Evolutionary conservation across 176 grass and related monocot genomes (phyloP).

Genomic region (Musa schizocarpa): DNA sequence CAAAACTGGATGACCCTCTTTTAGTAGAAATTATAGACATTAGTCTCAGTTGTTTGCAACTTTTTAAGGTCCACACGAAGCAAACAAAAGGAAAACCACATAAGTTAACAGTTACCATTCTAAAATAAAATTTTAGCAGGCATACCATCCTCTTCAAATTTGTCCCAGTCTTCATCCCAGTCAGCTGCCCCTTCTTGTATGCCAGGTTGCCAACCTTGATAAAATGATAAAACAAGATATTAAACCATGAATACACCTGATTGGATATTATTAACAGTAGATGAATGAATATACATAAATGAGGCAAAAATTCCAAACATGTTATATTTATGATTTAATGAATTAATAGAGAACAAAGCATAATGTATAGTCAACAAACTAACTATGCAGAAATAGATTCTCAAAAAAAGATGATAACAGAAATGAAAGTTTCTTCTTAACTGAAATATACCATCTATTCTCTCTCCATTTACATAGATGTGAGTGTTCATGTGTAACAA

Average conservation of each 20-base stretch:
- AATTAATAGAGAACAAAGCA: background rate
- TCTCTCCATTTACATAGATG: too few relatives aligned
- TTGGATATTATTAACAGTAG: background rate
- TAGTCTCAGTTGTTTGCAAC: too few relatives aligned
- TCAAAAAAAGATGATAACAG: background rate
- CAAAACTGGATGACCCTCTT: too few relatives aligned
- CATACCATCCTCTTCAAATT: constrained; percentile 59
- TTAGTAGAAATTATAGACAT: too few relatives aligned
- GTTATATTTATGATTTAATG: background rate
- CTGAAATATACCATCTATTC: too few relatives aligned
- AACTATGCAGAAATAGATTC: background rate
- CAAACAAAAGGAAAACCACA: background rate
- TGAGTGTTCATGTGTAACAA: too few relatives aligned
- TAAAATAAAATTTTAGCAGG: background rate
- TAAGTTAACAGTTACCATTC: background rate
- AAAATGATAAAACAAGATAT: constrained; percentile 13
- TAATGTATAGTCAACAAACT: background rate
- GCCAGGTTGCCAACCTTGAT: constrained; percentile 90
- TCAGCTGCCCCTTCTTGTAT: constrained; percentile 57
- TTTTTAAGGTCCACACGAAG: too few relatives aligned
- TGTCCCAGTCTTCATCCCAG: constrained; percentile 95
- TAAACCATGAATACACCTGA: background rate
- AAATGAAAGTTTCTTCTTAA: background rate
- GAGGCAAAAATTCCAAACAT: background rate
- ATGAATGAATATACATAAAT: background rate